Evolutionary conservation across 2,329 filamentous ascomycete genomes (phyloP).

Genomic region (Trichoderma koningii): DNA sequence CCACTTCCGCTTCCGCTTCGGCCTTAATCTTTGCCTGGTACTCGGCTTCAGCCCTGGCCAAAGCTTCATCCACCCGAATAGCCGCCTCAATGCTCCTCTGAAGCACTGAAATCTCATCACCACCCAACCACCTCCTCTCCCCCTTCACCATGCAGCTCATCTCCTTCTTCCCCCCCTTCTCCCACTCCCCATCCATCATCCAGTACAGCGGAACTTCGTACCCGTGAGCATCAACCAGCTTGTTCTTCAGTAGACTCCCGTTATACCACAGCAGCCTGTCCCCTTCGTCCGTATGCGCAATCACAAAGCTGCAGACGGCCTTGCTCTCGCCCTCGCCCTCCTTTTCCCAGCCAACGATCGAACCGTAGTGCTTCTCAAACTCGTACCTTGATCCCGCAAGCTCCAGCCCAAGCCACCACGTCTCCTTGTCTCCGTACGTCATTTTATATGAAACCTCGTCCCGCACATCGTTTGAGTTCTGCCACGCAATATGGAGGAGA

Average conservation of each 20-base stretch:
- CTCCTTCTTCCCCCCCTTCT: constrained; percentile 40
- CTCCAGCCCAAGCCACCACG: constrained; percentile 50
- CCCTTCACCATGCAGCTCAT: constrained; percentile 44
- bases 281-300: constrained; percentile 46
- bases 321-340: constrained; percentile 24
- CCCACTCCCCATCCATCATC: constrained; percentile 46
- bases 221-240: constrained; percentile 36
- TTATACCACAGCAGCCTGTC: constrained; percentile 48
- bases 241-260: constrained; percentile 47
- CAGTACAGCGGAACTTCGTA: constrained; percentile 43
- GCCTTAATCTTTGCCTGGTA: too few relatives aligned
- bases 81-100: constrained; percentile 24
- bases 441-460: constrained; percentile 46
- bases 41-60: background rate
- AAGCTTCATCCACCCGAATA: background rate
- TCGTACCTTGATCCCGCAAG: constrained; percentile 42
- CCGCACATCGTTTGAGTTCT: constrained; percentile 45
- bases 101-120: constrained; percentile 3
- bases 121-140: constrained; percentile 19
- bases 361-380: constrained; percentile 47
- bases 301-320: constrained; percentile 45
- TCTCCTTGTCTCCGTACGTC: constrained; percentile 50
- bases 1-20: too few relatives aligned
- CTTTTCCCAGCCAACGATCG: constrained; percentile 43
- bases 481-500: constrained; percentile 48